Conservation (phyloP, 139 green algal species). For the Protoeuglena noctilucae region DNA sequence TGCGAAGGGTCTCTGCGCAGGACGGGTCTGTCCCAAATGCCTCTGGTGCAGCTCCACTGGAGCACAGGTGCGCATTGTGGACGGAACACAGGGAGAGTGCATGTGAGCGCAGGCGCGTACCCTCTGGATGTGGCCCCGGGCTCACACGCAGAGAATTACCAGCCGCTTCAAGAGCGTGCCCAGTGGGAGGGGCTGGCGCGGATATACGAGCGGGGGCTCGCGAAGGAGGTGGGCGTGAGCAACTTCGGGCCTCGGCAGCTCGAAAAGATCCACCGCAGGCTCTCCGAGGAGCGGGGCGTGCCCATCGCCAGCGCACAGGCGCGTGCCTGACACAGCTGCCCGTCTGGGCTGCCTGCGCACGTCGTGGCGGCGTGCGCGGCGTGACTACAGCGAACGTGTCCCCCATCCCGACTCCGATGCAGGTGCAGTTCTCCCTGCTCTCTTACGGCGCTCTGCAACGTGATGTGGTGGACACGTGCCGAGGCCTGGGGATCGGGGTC, state of each 20-base stretch:
- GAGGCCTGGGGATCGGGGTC: constrained; percentile 72
- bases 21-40: constrained; percentile 7
- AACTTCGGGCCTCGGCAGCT: constrained; percentile 27
- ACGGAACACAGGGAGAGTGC: constrained; percentile 8
- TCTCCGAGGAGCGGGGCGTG: constrained; percentile 50
- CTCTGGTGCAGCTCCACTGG: constrained; percentile 53
- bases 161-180: constrained; percentile 21
- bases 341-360: background rate
- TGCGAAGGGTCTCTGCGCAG: constrained; percentile 25
- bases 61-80: constrained; percentile 8
- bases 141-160: constrained; percentile 13
- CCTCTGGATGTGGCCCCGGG: background rate
- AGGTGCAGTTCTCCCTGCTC: constrained; percentile 84
- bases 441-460: constrained; percentile 38
- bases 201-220: constrained; percentile 20
- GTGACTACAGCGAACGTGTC: background rate
- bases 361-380: background rate
- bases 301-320: constrained; percentile 66
- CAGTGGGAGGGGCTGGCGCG: constrained; percentile 19
- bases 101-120: constrained; percentile 10
- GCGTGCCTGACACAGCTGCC: background rate
- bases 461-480: constrained; percentile 24
- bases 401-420: constrained; percentile 8
- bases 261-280: constrained; percentile 30
- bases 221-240: constrained; percentile 16